phyloP scores from a whole-genome alignment of 2,329 filamentous ascomycete genomes.

The Samsoniella hepiali region DNA sequence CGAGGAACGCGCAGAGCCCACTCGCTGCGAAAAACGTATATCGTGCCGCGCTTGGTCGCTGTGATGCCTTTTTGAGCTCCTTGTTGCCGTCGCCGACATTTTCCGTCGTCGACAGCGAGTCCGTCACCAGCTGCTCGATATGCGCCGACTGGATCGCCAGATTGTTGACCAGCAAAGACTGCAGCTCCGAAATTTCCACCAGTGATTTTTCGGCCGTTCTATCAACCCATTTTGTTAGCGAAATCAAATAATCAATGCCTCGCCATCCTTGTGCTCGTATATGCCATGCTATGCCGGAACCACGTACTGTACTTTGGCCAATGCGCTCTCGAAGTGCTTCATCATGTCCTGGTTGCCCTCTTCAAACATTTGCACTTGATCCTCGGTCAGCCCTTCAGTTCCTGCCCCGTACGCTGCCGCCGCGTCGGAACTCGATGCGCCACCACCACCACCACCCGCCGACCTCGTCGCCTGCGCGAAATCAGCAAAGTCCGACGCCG shows the following conservation, averaged over 20 bases:
- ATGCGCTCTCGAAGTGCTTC: slow-evolving; percentile 87
- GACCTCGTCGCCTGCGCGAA: slow-evolving; percentile 27
- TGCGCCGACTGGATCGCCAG: slow-evolving; percentile 81
- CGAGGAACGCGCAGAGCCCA: slow-evolving; percentile 68
- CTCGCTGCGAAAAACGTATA: slow-evolving; percentile 79
- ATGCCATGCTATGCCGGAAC: slow-evolving; percentile 22
- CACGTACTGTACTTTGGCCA: slow-evolving; percentile 86
- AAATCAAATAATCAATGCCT: background rate
- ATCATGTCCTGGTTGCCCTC: slow-evolving; percentile 91
- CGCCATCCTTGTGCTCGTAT: background rate
- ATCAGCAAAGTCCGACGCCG: slow-evolving; percentile 33
- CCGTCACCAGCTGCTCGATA: slow-evolving; percentile 82
- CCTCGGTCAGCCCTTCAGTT: slow-evolving; percentile 63
- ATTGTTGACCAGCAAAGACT: slow-evolving; percentile 83
- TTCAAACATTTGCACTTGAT: slow-evolving; percentile 91
- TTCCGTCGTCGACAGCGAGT: slow-evolving; percentile 76
- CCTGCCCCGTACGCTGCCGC: slow-evolving; percentile 20
- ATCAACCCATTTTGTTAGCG: slow-evolving; percentile 17
- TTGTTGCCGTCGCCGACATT: slow-evolving; percentile 89
- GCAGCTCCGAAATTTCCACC: slow-evolving; percentile 87
- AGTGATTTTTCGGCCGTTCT: slow-evolving; percentile 88
- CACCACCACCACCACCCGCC: slow-evolving; percentile 12
- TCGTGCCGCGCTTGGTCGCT: slow-evolving; percentile 68
- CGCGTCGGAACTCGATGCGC: background rate
- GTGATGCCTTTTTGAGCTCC: slow-evolving; percentile 79